Percentiles rank a stretch among this genome's conserved stretches.
These are phyloP conservation scores for Podospora fimiseda DNA, from an alignment of 495 filamentous ascomycete species.

Conservation along the genomic window DNA sequence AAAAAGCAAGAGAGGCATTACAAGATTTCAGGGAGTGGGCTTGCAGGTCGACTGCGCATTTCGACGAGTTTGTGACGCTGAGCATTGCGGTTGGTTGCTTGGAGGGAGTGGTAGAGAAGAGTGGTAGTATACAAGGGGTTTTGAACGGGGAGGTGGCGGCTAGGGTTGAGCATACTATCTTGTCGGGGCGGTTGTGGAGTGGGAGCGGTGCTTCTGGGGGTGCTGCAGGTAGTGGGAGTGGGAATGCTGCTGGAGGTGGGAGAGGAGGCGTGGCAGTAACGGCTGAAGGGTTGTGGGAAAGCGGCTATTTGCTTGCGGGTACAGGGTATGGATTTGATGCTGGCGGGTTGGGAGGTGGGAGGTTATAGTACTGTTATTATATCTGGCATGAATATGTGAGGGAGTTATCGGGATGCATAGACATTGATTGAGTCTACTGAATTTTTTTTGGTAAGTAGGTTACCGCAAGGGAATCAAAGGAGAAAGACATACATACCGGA, in stretches of 20 bases:
- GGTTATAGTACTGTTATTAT: no score
- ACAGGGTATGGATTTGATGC: no score
- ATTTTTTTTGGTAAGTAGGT: no score
- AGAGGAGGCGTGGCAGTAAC: not conserved
- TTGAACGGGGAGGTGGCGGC: slow-evolving; percentile 17
- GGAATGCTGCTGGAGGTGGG: not conserved
- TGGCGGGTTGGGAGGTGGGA: no score
- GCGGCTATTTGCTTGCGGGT: no score
- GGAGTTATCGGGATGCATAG: not conserved
- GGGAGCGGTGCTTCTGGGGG: not conserved
- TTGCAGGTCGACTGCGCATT: slow-evolving; percentile 14
- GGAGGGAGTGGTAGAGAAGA: not conserved
- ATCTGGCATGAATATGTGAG: no score
- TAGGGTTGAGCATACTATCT: slow-evolving; percentile 19
- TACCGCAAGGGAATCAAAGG: not conserved
- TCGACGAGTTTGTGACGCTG: slow-evolving; percentile 15
- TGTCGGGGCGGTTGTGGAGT: slow-evolving; percentile 4
- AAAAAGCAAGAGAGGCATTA: slow-evolving; percentile 1
- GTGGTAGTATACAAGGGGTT: slow-evolving; percentile 9
- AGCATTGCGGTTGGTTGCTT: slow-evolving; percentile 13
- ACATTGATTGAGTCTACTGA: no score
- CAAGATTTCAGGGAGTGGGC: slow-evolving; percentile 9
- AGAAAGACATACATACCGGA: no score
- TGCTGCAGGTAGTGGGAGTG: slow-evolving; percentile 1
- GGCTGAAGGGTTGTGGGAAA: no score